phyloP scores from a whole-genome alignment of 805 yeast genomes.

The Cyberlindnera galapagoensis region DNA sequence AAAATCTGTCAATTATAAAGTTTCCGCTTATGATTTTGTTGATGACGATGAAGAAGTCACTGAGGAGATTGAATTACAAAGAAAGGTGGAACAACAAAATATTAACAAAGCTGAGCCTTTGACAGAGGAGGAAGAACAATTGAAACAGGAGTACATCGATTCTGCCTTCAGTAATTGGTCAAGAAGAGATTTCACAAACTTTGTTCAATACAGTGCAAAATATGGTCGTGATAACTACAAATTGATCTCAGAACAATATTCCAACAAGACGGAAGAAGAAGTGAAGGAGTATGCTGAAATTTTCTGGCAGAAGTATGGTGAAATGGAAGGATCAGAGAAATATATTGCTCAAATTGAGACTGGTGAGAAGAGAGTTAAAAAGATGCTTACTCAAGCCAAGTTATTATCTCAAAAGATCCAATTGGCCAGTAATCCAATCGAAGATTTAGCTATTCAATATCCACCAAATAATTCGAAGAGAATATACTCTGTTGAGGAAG shows the following conservation, averaged over 20 bases:
- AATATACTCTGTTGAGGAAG: constrained; percentile 63
- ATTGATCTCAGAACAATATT: constrained; percentile 47
- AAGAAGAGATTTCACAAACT: constrained; percentile 67
- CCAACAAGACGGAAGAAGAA: constrained; percentile 52
- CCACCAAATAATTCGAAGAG: constrained; percentile 83
- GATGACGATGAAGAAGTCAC: constrained; percentile 25
- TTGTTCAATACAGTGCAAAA: constrained; percentile 62
- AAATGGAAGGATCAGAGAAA: constrained; percentile 66
- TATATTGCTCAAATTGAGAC: constrained; percentile 65
- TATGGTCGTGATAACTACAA: constrained; percentile 50
- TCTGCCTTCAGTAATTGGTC: constrained; percentile 66
- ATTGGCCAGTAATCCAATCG: constrained; percentile 51
- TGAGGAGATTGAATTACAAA: constrained; percentile 10
- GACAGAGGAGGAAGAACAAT: constrained; percentile 52
- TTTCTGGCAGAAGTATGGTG: constrained; percentile 57
- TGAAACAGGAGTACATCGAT: constrained; percentile 46
- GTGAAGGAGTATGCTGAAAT: constrained; percentile 49
- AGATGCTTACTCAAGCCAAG: constrained; percentile 46
- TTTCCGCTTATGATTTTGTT: constrained; percentile 54
- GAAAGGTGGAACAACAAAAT: constrained; percentile 40
- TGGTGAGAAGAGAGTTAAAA: constrained; percentile 63
- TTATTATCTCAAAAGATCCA: constrained; percentile 48
- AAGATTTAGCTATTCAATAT: constrained; percentile 57
- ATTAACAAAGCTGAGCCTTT: constrained; percentile 53
- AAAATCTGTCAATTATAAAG: constrained; percentile 51